Evolutionary conservation across 805 yeast genomes (phyloP).

Genomic region (Saturnispora quitensis): DNA sequence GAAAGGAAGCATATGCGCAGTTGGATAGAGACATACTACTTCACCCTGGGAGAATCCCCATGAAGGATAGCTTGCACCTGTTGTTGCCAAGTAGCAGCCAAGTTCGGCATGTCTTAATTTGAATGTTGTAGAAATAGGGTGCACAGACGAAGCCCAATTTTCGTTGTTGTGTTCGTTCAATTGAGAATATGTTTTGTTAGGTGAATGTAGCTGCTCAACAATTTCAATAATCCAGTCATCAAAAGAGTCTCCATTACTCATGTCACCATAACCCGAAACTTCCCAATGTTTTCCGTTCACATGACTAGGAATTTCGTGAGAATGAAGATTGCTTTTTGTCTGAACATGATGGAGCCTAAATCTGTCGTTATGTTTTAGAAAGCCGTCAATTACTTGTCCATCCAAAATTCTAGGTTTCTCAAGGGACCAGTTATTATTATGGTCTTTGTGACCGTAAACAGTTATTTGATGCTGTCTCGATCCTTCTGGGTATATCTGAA

Average conservation of each 20-base stretch:
- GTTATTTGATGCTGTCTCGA: constrained; percentile 92
- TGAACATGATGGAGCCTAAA: constrained; percentile 54
- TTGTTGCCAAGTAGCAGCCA: constrained; percentile 79
- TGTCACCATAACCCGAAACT: constrained; percentile 67
- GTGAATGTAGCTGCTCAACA: constrained; percentile 40
- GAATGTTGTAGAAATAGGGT: constrained; percentile 78
- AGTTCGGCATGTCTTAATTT: constrained; percentile 59
- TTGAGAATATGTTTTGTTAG: constrained; percentile 20
- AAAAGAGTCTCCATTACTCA: constrained; percentile 54
- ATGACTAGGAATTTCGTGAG: constrained; percentile 61
- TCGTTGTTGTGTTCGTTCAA: constrained; percentile 28
- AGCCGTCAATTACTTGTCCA: constrained; percentile 9
- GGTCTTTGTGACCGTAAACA: constrained; percentile 88
- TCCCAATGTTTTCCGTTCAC: constrained; percentile 42
- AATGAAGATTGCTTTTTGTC: constrained; percentile 61
- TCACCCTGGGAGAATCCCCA: constrained; percentile 99
- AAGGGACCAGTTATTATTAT: constrained; percentile 66
- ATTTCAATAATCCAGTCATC: constrained; percentile 75
- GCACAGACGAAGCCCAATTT: constrained; percentile 41
- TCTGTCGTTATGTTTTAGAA: constrained; percentile 48
- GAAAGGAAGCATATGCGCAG: constrained; percentile 19
- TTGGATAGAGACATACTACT: constrained; percentile 52
- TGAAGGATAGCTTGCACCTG: constrained; percentile 74
- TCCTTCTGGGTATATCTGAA: constrained; percentile 79
- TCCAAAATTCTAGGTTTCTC: constrained; percentile 28